Evolutionary conservation across 2,329 filamentous ascomycete genomes (phyloP), one percentile per base, ranked within the genome.

Genomic region (Colletotrichum paranaense): DNA sequence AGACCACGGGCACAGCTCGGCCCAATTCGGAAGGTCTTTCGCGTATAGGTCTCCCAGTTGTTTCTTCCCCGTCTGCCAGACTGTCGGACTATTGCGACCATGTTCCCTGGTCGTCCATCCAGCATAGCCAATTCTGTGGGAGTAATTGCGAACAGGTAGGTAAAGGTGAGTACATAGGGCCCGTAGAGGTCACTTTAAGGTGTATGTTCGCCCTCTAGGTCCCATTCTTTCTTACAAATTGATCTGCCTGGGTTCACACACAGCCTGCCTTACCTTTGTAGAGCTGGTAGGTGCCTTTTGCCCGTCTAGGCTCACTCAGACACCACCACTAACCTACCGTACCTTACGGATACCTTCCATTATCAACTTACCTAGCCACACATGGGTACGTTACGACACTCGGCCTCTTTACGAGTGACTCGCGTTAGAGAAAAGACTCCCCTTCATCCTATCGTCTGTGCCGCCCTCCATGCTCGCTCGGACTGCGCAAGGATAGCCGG

Each of bases 21-120:
- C 70, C 59, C n/a, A 32, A 69, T 30, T 7, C n/a, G 67, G 70
- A 52, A 73, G 59, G 66, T 60, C 24, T 46, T 38, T 57, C 60
- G 42, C 38, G 38, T 26, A 46, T 22, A 5, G 14, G 16, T 22
- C 22, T 16, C 26, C 22, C 26, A 42, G 32, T 12, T 35, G 38
- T 42, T 6, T n/a, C 38, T 22, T 55, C 38, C 38, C 35, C 14
- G 35, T 35, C n/a, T 19, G 24, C 49, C 66, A 56, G 56, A 26
- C 32, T 26, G 42, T 46, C 35, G 12, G 32, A 12, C 32, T 35
- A 35, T 35, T 14, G 35, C 52, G 42, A 49, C 16, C 59, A 24
- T 38, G 52, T n/a, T n/a, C 42, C 42, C 19, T 19, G 42, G 42
- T 46, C 42, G 26, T 9, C 14, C 53, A 49, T 58, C 14, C 12